Evolutionary conservation across 306 rosid species (phyloP).

Genomic region (Comarum palustre): DNA sequence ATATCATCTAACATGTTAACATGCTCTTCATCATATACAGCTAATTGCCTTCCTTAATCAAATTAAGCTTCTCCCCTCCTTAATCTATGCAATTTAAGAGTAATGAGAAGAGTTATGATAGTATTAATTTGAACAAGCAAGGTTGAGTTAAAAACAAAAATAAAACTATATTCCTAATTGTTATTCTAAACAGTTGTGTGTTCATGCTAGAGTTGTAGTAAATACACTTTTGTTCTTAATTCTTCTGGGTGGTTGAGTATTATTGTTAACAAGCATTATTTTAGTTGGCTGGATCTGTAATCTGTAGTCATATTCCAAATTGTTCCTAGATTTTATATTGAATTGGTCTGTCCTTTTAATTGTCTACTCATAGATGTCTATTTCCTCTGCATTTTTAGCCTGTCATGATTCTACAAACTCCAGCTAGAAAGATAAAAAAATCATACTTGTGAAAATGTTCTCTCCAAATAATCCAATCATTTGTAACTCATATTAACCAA

Average conservation of each 20-base stretch:
- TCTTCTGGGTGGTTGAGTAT: not conserved
- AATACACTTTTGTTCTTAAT: not conserved
- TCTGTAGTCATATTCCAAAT: not conserved
- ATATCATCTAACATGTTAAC: not conserved
- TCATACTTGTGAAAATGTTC: not conserved
- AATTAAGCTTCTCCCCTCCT: not conserved
- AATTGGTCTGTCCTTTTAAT: not conserved
- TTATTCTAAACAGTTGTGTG: not conserved
- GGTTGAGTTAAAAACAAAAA: not conserved
- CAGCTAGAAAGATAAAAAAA: not conserved
- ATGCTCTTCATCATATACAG: constrained; percentile 1
- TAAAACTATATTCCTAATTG: not conserved
- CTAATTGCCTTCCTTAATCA: not conserved
- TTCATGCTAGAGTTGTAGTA: not conserved
- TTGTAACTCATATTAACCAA: not conserved
- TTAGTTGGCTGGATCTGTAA: not conserved
- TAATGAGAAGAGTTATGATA: not conserved
- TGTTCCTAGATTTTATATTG: not conserved
- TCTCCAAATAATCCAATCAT: constrained; percentile 9
- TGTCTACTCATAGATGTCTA: constrained; percentile 6
- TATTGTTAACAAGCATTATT: not conserved
- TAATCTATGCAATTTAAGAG: not conserved
- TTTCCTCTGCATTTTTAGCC: not conserved
- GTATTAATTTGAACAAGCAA: not conserved
- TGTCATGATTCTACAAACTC: not conserved